Percentiles rank a stretch among this genome's conserved stretches.
phyloP scores from a whole-genome alignment of 192 early-diverging fungal genomes.

The Globomyces pollinis-pini region DNA sequence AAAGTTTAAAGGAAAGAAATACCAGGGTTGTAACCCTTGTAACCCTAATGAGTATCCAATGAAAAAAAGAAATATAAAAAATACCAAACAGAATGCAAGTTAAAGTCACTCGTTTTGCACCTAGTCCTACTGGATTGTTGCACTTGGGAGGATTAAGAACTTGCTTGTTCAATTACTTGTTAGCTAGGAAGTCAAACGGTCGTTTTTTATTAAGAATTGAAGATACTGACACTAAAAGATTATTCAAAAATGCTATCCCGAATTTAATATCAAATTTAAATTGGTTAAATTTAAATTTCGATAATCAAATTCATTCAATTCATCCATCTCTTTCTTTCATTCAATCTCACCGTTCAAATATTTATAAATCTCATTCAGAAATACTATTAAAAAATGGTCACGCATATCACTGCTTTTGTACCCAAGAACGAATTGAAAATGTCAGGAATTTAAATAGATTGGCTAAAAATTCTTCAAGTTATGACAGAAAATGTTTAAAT shows the following conservation, averaged over 20 bases:
- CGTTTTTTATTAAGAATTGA: conserved; percentile 84
- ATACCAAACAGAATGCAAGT: background rate
- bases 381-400: conserved; percentile 58
- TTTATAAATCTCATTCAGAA: conserved; percentile 64
- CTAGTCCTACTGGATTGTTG: conserved; percentile 85
- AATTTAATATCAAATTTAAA: conserved; percentile 44
- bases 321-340: conserved; percentile 2
- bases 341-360: conserved; percentile 64
- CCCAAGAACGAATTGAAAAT: conserved; percentile 53
- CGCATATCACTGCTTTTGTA: conserved; percentile 90
- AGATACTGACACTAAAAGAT: conserved; percentile 80
- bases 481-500: conserved; percentile 77
- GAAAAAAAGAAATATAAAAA: conserved; percentile 1
- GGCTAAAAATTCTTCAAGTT: conserved; percentile 52
- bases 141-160: conserved; percentile 91
- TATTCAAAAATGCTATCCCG: conserved; percentile 58
- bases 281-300: conserved; percentile 69
- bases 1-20: background rate
- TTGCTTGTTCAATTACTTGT: conserved; percentile 82
- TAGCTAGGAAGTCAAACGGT: conserved; percentile 67
- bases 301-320: conserved; percentile 58
- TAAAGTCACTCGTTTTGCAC: conserved; percentile 71
- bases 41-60: background rate
- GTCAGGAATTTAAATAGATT: conserved; percentile 47
- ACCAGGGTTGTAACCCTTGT: background rate